phyloP scores from a whole-genome alignment of 305 asterid genomes.

The Fraxinus sp. region DNA sequence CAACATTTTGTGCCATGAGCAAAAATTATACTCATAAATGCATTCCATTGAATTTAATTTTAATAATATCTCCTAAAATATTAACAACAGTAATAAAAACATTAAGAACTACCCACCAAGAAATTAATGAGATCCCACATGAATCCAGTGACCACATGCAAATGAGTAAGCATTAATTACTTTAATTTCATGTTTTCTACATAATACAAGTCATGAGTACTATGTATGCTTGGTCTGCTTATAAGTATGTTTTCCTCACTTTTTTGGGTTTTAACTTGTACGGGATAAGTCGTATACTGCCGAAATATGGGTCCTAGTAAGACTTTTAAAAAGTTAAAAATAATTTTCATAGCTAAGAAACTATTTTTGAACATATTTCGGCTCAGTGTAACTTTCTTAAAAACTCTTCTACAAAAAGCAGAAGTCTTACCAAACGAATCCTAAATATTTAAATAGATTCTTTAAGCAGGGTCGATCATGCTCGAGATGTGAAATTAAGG shows the following conservation, averaged over 20 bases:
- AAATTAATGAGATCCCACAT: constrained; percentile 54
- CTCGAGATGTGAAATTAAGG: background rate
- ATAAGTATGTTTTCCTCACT: background rate
- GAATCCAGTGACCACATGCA: constrained; percentile 42
- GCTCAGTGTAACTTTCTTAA: no score
- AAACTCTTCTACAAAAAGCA: background rate
- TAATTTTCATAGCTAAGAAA: no score
- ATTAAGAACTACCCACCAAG: constrained; percentile 26
- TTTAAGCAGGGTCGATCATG: background rate
- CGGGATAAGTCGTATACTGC: background rate
- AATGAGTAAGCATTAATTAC: constrained; percentile 15
- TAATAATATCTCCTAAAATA: background rate
- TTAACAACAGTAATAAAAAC: background rate
- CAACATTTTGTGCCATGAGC: background rate
- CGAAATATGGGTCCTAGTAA: background rate
- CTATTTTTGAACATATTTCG: no score
- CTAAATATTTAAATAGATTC: background rate
- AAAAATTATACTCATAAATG: background rate
- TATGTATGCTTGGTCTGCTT: background rate
- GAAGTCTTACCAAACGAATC: background rate
- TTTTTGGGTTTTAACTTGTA: background rate
- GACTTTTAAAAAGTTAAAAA: no score
- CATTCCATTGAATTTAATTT: background rate
- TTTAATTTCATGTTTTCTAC: background rate
- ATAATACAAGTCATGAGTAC: background rate